A percentile compares a stretch with the other conserved stretches of the same genome.
phyloP scores from a whole-genome alignment of 2,329 filamentous ascomycete species.

The Sarocladium oryzae region DNA sequence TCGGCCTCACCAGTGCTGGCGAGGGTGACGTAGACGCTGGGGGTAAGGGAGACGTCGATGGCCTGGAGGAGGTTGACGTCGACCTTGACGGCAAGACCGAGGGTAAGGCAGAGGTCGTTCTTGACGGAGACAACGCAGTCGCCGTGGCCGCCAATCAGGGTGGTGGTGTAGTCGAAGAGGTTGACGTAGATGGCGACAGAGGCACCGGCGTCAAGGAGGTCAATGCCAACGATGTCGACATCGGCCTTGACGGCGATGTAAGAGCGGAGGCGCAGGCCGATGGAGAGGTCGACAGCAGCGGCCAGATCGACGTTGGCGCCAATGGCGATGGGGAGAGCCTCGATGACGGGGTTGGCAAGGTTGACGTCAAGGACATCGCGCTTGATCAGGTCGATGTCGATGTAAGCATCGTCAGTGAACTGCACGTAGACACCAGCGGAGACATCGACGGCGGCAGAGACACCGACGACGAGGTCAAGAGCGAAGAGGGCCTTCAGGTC shows the following conservation, averaged over 20 bases:
- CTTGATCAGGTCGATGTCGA: constrained; percentile 35
- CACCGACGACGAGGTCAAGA: constrained; percentile 45
- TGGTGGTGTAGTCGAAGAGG: constrained; percentile 45
- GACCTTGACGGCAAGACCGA: constrained; percentile 18
- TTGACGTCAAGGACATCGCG: constrained; percentile 33
- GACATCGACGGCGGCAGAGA: constrained; percentile 43
- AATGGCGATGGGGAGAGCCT: constrained; percentile 19
- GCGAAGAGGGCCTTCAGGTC: constrained; percentile 40
- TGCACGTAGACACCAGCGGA: constrained; percentile 39
- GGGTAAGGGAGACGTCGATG: constrained; percentile 31
- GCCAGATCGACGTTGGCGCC: constrained; percentile 24
- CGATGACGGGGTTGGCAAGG: constrained; percentile 28
- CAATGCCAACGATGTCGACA: constrained; percentile 18
- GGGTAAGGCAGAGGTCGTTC: constrained; percentile 17
- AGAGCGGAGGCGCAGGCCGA: constrained; percentile 43
- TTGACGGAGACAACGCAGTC: constrained; percentile 26
- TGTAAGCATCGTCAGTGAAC: constrained; percentile 36
- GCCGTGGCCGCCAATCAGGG: constrained; percentile 27
- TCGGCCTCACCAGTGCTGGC: constrained; percentile 15
- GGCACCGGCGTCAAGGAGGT: constrained; percentile 33
- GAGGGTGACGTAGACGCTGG: constrained; percentile 34
- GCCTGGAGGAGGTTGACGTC: constrained; percentile 22
- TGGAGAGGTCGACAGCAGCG: constrained; percentile 39
- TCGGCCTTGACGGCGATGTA: constrained; percentile 35
- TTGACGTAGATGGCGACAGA: constrained; percentile 43